Conservation (phyloP, 495 filamentous ascomycete species). For the Elaphomyces granulatus region DNA sequence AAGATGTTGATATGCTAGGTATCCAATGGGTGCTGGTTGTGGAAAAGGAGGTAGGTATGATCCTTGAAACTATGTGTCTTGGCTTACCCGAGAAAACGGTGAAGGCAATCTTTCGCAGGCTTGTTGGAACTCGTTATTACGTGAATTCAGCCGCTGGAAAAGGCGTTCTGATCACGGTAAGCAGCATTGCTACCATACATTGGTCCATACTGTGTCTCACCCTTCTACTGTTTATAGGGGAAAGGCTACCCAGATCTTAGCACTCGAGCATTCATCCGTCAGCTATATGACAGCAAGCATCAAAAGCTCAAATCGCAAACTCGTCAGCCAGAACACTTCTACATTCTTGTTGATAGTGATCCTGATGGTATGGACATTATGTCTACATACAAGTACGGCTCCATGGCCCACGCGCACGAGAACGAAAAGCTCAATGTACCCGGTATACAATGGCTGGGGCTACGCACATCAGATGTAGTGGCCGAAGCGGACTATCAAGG, state of each 20-base stretch:
- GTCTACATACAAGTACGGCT: conserved; percentile 80
- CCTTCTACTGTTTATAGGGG: conserved; percentile 39
- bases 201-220: too few species aligned
- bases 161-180: conserved; percentile 57
- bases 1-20: conserved; percentile 36
- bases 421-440: conserved; percentile 42
- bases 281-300: conserved; percentile 16
- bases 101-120: conserved; percentile 67
- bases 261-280: conserved; percentile 51
- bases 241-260: conserved; percentile 89
- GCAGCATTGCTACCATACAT: too few species aligned
- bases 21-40: conserved; percentile 67
- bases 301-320: background rate
- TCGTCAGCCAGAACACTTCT: conserved; percentile 32
- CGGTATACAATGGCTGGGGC: conserved; percentile 57
- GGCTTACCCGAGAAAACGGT: conserved; percentile 8
- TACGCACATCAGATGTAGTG: conserved; percentile 46
- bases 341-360: conserved; percentile 69
- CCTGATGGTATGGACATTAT: conserved; percentile 78
- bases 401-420: conserved; percentile 56
- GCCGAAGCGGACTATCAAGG: conserved; percentile 9
- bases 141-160: conserved; percentile 32
- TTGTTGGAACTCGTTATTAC: conserved; percentile 42
- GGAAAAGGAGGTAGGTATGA: conserved; percentile 66
- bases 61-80: background rate